phyloP scores from a whole-genome alignment of 108 stramenopile genomes.

The Cyclotella cryptica region DNA sequence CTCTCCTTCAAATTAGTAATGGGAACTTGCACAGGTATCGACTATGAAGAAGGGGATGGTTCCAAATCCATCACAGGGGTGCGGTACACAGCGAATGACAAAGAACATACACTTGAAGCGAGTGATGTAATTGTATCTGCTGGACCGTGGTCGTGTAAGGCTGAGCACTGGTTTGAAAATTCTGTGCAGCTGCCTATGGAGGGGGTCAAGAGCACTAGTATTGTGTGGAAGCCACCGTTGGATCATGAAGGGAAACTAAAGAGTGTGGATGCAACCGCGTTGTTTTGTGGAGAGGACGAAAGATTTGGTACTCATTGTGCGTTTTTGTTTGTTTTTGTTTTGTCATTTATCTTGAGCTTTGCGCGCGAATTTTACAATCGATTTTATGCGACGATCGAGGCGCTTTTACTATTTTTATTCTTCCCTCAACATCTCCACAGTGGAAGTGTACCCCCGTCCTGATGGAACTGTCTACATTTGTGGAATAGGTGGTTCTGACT shows the following conservation, averaged over 20 bases:
- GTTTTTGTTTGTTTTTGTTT: conserved; percentile 21
- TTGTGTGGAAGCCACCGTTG: conserved; percentile 76
- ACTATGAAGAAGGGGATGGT: conserved; percentile 42
- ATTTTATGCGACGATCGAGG: neutral
- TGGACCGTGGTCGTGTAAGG: conserved; percentile 84
- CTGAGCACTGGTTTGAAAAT: conserved; percentile 82
- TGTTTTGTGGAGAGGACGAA: conserved; percentile 96
- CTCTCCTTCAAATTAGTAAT: conserved; percentile 61
- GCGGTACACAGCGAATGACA: conserved; percentile 46
- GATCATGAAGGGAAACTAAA: conserved; percentile 50
- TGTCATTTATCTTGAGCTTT: neutral
- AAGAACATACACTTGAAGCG: conserved; percentile 45
- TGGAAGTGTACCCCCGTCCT: conserved; percentile 89
- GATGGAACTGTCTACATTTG: conserved; percentile 94
- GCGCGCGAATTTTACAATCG: conserved; percentile 2
- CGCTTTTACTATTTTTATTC: neutral
- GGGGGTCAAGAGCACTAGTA: conserved; percentile 85
- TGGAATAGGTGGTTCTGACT: conserved; percentile 94
- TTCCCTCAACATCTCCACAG: conserved; percentile 14
- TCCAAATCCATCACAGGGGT: conserved; percentile 60
- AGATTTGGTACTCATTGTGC: conserved; percentile 86
- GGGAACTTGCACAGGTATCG: conserved; percentile 78
- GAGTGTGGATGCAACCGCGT: conserved; percentile 88
- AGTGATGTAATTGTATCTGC: conserved; percentile 76
- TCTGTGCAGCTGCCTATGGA: conserved; percentile 85